Percentiles rank a stretch among this genome's conserved stretches.
Evolutionary conservation across 2,329 filamentous ascomycete species (phyloP).

Genomic region (Parascedosporium putredinis): DNA sequence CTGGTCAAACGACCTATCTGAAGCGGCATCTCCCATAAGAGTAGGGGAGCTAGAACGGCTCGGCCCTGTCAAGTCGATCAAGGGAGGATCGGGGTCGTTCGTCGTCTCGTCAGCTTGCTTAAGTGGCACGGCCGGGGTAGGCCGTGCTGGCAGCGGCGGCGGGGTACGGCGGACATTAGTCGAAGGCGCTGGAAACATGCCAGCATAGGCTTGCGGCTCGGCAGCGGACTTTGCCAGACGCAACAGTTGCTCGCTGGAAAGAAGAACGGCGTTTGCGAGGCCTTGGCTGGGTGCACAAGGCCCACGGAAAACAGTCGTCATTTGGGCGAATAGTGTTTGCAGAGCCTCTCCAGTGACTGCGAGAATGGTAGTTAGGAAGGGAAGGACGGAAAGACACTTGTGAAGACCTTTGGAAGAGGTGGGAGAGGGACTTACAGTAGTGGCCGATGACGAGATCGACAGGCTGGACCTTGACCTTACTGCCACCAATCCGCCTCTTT

Average conservation of each 20-base stretch:
- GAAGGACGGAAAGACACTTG: too few relatives aligned
- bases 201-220: neutral
- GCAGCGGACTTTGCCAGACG: neutral
- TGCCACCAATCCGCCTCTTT: conserved; percentile 64
- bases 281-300: conserved; percentile 64
- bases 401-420: neutral
- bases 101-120: neutral
- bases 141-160: conserved; percentile 6
- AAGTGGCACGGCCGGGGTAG: neutral
- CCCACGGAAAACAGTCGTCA: conserved; percentile 51
- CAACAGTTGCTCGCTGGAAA: conserved; percentile 27
- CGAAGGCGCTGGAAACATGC: conserved; percentile 4
- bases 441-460: conserved; percentile 56
- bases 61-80: neutral
- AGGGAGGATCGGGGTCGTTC: neutral
- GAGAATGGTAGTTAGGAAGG: conserved; percentile 14
- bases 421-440: conserved; percentile 50
- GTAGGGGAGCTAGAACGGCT: conserved; percentile 6
- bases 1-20: conserved; percentile 2
- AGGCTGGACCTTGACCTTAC: conserved; percentile 36
- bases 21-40: conserved; percentile 7
- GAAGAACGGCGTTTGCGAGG: conserved; percentile 69
- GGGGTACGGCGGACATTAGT: neutral
- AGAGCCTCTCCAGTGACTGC: conserved; percentile 63
- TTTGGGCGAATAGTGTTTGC: conserved; percentile 55